phyloP scores from a whole-genome alignment of 1,284 basidiomycete species.

The Neonothopanus nambi region DNA sequence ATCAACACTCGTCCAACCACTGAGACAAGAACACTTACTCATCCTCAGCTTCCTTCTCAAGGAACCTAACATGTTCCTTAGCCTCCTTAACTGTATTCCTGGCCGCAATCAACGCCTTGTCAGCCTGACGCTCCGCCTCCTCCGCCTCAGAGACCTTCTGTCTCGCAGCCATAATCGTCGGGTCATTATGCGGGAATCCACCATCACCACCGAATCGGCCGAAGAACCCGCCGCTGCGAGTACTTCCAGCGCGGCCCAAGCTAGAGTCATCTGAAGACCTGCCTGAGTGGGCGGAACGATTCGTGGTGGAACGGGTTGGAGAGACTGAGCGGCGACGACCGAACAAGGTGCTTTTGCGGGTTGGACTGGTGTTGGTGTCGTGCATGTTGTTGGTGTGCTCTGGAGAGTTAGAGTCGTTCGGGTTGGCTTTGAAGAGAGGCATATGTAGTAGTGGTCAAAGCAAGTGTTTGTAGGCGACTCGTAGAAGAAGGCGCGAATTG shows the following conservation, averaged over 20 bases:
- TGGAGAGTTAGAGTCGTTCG: slow-evolving; percentile 10
- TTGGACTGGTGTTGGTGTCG: slow-evolving; percentile 15
- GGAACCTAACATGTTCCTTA: slow-evolving; percentile 48
- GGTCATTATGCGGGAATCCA: slow-evolving; percentile 43
- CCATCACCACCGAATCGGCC: slow-evolving; percentile 20
- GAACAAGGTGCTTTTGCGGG: slow-evolving; percentile 31
- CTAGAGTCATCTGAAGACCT: slow-evolving; percentile 23
- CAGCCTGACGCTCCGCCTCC: slow-evolving; percentile 53
- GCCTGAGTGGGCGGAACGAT: slow-evolving; percentile 12
- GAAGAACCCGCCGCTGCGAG: slow-evolving; percentile 17
- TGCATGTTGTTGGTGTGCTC: no score
- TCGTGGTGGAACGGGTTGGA: slow-evolving; percentile 16
- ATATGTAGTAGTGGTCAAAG: slow-evolving; percentile 16
- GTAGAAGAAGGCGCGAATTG: not conserved
- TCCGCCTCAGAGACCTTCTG: slow-evolving; percentile 57
- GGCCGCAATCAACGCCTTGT: slow-evolving; percentile 49
- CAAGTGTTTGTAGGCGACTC: not conserved
- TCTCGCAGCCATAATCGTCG: slow-evolving; percentile 50
- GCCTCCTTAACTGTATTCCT: slow-evolving; percentile 51
- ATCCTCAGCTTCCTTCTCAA: slow-evolving; percentile 55
- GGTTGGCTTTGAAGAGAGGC: slow-evolving; percentile 32
- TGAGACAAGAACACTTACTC: slow-evolving; percentile 43
- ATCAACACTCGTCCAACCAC: not conserved
- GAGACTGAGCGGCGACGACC: slow-evolving; percentile 24
- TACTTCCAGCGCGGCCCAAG: slow-evolving; percentile 6